Evolutionary conservation across 2,329 filamentous ascomycete genomes (phyloP), one percentile per base, ranked within the genome.

Genomic region (Penicillium hesseltinei): DNA sequence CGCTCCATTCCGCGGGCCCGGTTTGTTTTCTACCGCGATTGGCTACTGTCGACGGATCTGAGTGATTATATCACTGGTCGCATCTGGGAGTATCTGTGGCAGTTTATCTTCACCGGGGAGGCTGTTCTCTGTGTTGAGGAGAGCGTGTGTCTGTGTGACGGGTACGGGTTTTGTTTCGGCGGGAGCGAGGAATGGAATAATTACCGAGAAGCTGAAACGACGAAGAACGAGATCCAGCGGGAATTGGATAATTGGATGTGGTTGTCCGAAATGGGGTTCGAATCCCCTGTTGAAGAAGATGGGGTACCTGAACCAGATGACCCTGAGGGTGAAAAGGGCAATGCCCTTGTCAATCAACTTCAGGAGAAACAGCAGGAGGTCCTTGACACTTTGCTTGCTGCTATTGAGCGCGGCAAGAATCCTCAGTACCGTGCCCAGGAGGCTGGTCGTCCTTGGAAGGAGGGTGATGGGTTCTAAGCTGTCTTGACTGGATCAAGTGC

Each of bases 11-110:
- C 83, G 1, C 76, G 78, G 51, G 75, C 78, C 25, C 78, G 80
- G 45, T 87, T 83, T 66, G 73, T 83, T 21, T 81, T 78, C 65
- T 82, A 84, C 63, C 79, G 84, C 27, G 81, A 86, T 63, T 88
- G 85, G 85, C 71, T 87, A 2, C 73, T 86, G 29, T 76, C 77
- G n/a, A 86, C 84, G 0, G 74, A 80, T 21, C 67, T 87, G 31
- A 75, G 73, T 23, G 83, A 87, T 65, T 79, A 78, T 42, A 74
- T 86, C 21, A 82, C 81, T 13, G 84, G 84, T 3, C 78, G 85
- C 3, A 77, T 87, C 17, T 87, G 84, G 76, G 85, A 88, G 68
- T 87, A 87, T 66, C 71, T 86, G 1, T 88, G 85, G 85, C 84
- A 86, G 58, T 84, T 80, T 57, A 77, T 87, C 15, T 88, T 87